Evolutionary conservation across 2,329 filamentous ascomycete species (phyloP).

Genomic region (Cryphonectria naterciae): DNA sequence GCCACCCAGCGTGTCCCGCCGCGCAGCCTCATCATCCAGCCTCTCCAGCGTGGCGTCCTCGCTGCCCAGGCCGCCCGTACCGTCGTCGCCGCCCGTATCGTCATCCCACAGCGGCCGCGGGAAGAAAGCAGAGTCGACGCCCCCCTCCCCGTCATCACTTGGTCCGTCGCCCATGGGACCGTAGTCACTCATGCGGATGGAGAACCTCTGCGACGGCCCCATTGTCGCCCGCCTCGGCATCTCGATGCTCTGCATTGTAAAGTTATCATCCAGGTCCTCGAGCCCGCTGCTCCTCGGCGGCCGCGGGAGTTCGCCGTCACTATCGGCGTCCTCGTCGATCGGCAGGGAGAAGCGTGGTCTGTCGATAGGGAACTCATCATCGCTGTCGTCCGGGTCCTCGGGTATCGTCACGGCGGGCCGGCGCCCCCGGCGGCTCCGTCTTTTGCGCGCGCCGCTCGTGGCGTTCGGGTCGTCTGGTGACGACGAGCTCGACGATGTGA

Average conservation of each 20-base stretch:
- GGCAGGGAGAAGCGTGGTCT: constrained; percentile 61
- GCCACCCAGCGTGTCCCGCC: constrained; percentile 44
- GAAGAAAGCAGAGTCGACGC: constrained; percentile 57
- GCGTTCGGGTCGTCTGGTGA: constrained; percentile 37
- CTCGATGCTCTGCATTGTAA: constrained; percentile 63
- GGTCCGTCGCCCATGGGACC: constrained; percentile 39
- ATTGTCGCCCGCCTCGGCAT: constrained; percentile 55
- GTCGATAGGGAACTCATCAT: constrained; percentile 54
- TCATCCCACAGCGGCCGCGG: constrained; percentile 50
- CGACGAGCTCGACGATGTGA: constrained; percentile 50
- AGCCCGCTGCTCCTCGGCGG: constrained; percentile 59
- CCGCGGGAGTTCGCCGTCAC: constrained; percentile 54
- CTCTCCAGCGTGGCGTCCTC: constrained; percentile 46
- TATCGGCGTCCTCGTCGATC: constrained; percentile 52
- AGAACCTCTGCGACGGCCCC: constrained; percentile 43
- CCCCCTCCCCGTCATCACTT: constrained; percentile 48
- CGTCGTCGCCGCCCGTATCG: constrained; percentile 41
- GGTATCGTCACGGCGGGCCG: constrained; percentile 35
- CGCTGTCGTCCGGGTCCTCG: constrained; percentile 53
- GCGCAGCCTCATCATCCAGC: constrained; percentile 45
- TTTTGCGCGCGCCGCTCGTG: constrained; percentile 30
- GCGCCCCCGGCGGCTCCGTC: constrained; percentile 28
- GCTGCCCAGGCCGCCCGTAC: constrained; percentile 32
- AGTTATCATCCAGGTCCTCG: constrained; percentile 57
- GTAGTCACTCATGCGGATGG: constrained; percentile 59